phyloP scores from a whole-genome alignment of 805 yeast genomes.

The Teunomyces funiuensis region DNA sequence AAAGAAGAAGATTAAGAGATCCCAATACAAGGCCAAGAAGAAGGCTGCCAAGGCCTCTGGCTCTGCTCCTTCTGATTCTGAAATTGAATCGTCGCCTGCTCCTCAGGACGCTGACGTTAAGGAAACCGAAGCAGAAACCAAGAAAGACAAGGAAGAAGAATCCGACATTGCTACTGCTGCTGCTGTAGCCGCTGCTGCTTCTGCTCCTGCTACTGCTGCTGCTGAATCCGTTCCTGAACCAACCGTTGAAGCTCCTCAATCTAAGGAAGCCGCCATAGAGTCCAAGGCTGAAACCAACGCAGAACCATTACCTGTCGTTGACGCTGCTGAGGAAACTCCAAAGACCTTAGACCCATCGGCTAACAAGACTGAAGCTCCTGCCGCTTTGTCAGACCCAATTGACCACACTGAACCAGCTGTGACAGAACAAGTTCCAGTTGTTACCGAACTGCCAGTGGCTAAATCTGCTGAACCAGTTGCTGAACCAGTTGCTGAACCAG shows the following conservation, averaged over 20 bases:
- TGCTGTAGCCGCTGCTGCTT: constrained; percentile 10
- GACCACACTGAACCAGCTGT: constrained; percentile 14
- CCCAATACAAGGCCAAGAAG: constrained; percentile 43
- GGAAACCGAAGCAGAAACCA: constrained; percentile 4
- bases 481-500: constrained; percentile 19
- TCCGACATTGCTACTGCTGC: constrained; percentile 14
- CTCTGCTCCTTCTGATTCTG: constrained; percentile 10
- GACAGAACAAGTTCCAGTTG: constrained; percentile 6
- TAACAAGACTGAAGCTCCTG: constrained; percentile 8
- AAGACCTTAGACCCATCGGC: constrained; percentile 1
- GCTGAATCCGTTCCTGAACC: neutral
- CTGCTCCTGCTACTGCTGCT: constrained; percentile 3
- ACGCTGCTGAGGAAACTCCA: constrained; percentile 7
- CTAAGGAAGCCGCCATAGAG: neutral
- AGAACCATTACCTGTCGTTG: constrained; percentile 3
- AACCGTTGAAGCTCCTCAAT: constrained; percentile 1
- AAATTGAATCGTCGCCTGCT: constrained; percentile 10
- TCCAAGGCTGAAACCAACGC: constrained; percentile 10
- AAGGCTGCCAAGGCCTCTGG: constrained; percentile 18
- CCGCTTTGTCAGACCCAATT: constrained; percentile 6
- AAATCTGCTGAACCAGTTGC: constrained; percentile 10
- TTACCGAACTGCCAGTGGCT: constrained; percentile 5
- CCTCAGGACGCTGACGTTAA: constrained; percentile 1
- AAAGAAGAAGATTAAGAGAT: constrained; percentile 45
- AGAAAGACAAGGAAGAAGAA: constrained; percentile 13